phyloP scores from a whole-genome alignment of 768 basidiomycete species.

The Phanerochaete sordida region DNA sequence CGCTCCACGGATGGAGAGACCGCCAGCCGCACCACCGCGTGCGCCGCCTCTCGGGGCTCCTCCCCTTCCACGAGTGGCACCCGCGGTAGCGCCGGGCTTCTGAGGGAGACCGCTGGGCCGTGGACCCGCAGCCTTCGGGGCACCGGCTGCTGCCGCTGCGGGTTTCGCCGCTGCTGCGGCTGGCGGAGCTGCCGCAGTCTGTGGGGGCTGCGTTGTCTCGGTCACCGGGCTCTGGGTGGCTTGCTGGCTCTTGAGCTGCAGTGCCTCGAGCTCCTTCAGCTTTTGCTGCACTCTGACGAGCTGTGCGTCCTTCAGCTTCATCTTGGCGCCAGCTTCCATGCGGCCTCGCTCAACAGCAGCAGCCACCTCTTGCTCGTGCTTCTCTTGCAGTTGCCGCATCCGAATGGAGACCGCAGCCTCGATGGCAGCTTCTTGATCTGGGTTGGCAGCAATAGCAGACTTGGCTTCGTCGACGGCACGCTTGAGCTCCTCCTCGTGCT shows the following conservation, averaged over 20 bases:
- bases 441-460: slow-evolving; percentile 26
- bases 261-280: slow-evolving; percentile 67
- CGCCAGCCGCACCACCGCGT: slow-evolving; percentile 23
- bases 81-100: slow-evolving; percentile 26
- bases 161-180: background rate
- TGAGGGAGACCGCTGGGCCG: slow-evolving; percentile 25
- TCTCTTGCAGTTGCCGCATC: slow-evolving; percentile 42
- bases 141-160: slow-evolving; percentile 4
- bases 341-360: slow-evolving; percentile 69
- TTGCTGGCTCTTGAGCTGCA: slow-evolving; percentile 54
- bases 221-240: too few species aligned
- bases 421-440: slow-evolving; percentile 46
- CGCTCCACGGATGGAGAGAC: slow-evolving; percentile 13
- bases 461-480: slow-evolving; percentile 48
- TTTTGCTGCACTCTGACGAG: slow-evolving; percentile 56
- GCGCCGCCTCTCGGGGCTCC: slow-evolving; percentile 18
- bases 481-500: slow-evolving; percentile 53
- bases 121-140: slow-evolving; percentile 16
- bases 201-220: background rate
- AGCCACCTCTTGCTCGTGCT: slow-evolving; percentile 53
- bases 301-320: slow-evolving; percentile 69
- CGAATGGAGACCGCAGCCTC: slow-evolving; percentile 44
- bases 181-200: background rate
- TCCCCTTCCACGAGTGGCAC: slow-evolving; percentile 31
- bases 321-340: slow-evolving; percentile 56